Conservation (phyloP, 768 basidiomycete species). For the Crucibulum laeve region DNA sequence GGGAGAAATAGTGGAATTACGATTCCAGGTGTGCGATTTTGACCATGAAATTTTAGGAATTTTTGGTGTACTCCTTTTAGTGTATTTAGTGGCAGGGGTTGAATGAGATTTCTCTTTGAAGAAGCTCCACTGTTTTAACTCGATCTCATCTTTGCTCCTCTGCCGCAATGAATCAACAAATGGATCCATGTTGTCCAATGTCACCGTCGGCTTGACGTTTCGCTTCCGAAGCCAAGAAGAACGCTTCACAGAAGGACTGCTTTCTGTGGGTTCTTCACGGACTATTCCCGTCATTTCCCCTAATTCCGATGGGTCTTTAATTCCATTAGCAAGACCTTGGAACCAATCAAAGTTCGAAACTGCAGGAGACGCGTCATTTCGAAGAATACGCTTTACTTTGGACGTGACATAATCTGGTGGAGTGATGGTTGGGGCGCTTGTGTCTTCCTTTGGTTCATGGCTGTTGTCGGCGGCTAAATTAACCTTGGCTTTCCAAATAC, state of each 20-base stretch:
- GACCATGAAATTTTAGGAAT: not conserved
- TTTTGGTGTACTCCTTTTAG: no score
- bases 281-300: not conserved
- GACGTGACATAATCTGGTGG: not conserved
- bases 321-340: not conserved
- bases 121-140: no score
- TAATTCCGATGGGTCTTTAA: not conserved
- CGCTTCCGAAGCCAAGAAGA: not conserved
- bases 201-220: not conserved
- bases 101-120: no score
- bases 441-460: no score
- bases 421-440: no score
- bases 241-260: not conserved
- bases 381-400: not conserved
- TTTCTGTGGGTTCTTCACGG: not conserved
- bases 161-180: no score
- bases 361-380: not conserved
- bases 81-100: no score
- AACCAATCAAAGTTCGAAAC: not conserved
- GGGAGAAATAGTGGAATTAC: not conserved
- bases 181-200: no score
- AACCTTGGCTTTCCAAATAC: conserved; percentile 7
- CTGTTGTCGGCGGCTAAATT: conserved; percentile 14
- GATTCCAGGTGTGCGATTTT: not conserved
- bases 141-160: no score